Evolutionary conservation across 345 rosid species (phyloP), one percentile per base, ranked within the genome.

Genomic region (Clarkia xantiana): DNA sequence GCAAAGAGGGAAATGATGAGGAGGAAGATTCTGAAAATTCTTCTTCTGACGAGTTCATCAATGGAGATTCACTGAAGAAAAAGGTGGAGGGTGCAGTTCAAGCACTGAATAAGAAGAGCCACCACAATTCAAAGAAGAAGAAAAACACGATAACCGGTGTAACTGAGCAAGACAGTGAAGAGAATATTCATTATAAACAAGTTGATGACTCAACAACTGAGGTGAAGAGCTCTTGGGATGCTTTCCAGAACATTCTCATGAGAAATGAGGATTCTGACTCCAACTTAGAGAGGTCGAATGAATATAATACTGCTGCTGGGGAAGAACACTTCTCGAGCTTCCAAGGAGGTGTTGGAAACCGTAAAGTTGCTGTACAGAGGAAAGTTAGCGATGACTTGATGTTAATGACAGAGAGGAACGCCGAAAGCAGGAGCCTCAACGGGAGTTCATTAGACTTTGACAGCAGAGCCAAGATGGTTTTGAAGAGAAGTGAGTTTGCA

Each of bases 221-320:
- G 56, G 71, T 13, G 57, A 74, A 68, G 45, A 66, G 65, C 57
- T 59, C 56, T 51, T 83, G 90, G 94, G 87, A 65, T 67, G 66
- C 79, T 53, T 73, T 87, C 64, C 83, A 83, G 79, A 81, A 61
- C 53, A 67, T 81, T 43, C 67, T 87, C 40, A 75, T 83, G 84
- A 70, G 55, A 57, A 71, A 66, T 14, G 79, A 73, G 47, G 49
- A 44, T 12, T 55, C 56, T 40, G 56, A 17, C 57, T 43, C 51
- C 12, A 53, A 47, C 46, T 55, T 52, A 15, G 54, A 55, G 45
- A 47, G 60, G 49, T 61, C 56, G 14, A 51, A 60, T 3, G 46
- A 54, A 51, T 75, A 29, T 29, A 29, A 7, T 29, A 29, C 36
- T 3, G 4, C 67, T 38, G 8, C 44, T 36, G 23, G 0, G 49